Evolutionary conservation across 148 eudicot species (phyloP).

Genomic region (Rhododendron williamsianum): DNA sequence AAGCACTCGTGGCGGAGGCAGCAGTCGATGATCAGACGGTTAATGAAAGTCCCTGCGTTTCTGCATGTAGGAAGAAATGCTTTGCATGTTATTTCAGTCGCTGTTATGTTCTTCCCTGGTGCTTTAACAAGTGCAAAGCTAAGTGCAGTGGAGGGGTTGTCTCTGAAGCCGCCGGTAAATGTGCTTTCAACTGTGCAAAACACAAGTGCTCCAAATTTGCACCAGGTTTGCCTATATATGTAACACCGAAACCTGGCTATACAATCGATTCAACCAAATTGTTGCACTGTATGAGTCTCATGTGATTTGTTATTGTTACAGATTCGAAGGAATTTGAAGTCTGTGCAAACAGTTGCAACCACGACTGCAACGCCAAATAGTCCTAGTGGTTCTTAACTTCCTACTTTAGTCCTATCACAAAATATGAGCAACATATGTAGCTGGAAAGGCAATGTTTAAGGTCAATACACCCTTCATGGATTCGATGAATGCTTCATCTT

Average conservation of each 20-base stretch:
- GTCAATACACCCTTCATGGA: neutral
- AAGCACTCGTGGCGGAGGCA: neutral
- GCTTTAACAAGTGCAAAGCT: neutral
- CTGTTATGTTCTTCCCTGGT: neutral
- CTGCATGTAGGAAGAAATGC: neutral
- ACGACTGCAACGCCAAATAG: neutral
- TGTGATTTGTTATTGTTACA: neutral
- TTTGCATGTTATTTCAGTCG: too few relatives aligned
- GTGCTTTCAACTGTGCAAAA: neutral
- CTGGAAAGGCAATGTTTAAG: neutral
- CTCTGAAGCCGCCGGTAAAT: neutral
- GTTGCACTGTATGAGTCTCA: neutral
- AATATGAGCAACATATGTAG: neutral
- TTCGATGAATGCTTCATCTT: neutral
- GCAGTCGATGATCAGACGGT: neutral
- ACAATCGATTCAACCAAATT: neutral
- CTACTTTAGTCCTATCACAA: neutral
- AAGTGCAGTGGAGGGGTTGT: neutral
- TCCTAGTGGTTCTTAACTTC: neutral
- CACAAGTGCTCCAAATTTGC: neutral
- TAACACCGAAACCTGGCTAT: neutral
- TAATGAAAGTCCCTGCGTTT: neutral
- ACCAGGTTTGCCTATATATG: neutral
- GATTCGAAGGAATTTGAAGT: neutral
- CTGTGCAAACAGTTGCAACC: neutral